Conservation (phyloP, 2,329 filamentous ascomycete species). For the Blastomyces gilchristii region DNA sequence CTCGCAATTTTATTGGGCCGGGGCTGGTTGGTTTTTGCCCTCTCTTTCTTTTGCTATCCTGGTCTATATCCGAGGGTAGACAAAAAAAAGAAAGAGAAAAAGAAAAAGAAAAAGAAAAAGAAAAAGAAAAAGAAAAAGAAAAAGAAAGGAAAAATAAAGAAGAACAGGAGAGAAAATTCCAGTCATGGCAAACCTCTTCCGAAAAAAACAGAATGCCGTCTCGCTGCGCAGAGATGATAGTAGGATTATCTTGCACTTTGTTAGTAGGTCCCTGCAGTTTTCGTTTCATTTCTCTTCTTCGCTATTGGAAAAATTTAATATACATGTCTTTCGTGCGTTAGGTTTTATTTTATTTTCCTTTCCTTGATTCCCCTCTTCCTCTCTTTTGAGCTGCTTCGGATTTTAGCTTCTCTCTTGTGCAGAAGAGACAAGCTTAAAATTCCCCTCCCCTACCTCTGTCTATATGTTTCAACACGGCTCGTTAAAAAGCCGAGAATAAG, state of each 20-base stretch:
- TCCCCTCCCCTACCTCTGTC: not conserved
- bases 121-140: not conserved
- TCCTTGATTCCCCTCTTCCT: not conserved
- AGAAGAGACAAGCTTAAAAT: not conserved
- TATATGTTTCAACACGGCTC: not conserved
- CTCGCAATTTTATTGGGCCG: not conserved
- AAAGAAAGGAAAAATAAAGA: not conserved
- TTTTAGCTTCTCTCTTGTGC: not conserved
- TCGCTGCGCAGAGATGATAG: constrained; percentile 42
- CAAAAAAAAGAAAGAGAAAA: not conserved
- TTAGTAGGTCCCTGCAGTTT: constrained; percentile 33
- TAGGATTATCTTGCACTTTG: constrained; percentile 72
- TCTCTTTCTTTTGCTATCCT: not conserved
- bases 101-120: not conserved
- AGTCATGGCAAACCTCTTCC: not conserved
- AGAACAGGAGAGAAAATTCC: too few species aligned
- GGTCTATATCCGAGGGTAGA: too few species aligned
- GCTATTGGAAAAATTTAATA: not conserved
- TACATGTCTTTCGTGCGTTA: not conserved
- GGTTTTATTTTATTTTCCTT: not conserved
- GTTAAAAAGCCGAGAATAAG: not conserved
- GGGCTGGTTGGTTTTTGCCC: not conserved
- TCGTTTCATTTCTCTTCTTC: not conserved
- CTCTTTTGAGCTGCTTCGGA: not conserved
- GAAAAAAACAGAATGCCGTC: not conserved